Base-by-base conservation (phyloP, 23 red algal species). In the Gracilaria vermiculophylla region DNA sequence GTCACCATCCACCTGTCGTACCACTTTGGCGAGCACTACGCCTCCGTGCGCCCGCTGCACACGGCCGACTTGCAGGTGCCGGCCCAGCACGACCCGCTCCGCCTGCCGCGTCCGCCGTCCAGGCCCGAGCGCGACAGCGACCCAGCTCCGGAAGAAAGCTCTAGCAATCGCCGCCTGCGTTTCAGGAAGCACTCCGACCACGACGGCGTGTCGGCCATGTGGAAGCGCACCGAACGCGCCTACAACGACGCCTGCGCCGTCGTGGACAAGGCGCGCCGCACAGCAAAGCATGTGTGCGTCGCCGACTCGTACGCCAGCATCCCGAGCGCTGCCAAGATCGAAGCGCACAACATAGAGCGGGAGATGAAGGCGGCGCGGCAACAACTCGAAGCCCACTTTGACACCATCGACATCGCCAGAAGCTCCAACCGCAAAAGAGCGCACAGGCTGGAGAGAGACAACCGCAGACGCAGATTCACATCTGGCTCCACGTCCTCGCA, bases 21-120 rank as follows among this genome's bases (percentile, higher is more conserved):
- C 62, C 83, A 89, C 50, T 84, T 82, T 51, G 82, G 78, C 44
- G 75, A 83, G 70, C 94, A 95, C 54, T 95, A 95, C 77, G 81
- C 84, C 7, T 86, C 80, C 23, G 94, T 95, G 12, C 83, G 94
- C 11, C 90, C 79, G 21, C 15, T 88, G 21, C 37, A 54, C 50
- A 76, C 52, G 16, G 84, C 84, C 32, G 53, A 62, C 52, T 27
- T 61, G 0, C 34, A 57, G 16, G 20, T 55, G 5, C 84, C 84
- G 16, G 84, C 84, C 3, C 69, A 88, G 51, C 84, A 88, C 31
- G 52, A 76, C 44, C 84, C 84, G 0, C 53, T 88, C 24, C 72
- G 69, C 13, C 29, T 88, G 11, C 84, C 69, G 23, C 67, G 48
- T 15, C 65, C 50, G 12, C 48, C 58, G 9, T 32, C 81, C 62